Evolutionary conservation across 306 rosid genomes (phyloP).

Genomic region (Lupinus albus): DNA sequence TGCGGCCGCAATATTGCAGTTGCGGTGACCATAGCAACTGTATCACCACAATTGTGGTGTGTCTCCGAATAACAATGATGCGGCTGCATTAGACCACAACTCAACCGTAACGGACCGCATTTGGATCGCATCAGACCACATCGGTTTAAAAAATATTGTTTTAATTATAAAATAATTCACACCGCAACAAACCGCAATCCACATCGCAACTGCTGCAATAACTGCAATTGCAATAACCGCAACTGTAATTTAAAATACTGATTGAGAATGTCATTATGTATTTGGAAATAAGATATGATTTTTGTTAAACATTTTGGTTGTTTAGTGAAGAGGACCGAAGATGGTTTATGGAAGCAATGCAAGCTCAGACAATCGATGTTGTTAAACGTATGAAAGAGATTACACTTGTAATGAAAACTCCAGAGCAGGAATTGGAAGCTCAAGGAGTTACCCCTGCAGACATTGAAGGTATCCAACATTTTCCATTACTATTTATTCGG

Average conservation of each 20-base stretch:
- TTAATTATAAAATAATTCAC: no score
- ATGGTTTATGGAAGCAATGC: slow-evolving; percentile 97
- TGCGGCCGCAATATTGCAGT: no score
- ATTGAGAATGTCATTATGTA: no score
- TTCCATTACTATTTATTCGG: background rate
- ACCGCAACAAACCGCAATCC: no score
- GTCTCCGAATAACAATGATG: no score
- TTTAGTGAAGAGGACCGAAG: slow-evolving; percentile 80
- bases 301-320: slow-evolving; percentile 17
- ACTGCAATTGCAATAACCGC: background rate
- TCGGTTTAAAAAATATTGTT: no score
- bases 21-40: no score
- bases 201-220: no score
- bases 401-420: slow-evolving; percentile 83
- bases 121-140: no score
- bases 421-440: slow-evolving; percentile 78
- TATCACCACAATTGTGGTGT: no score
- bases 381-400: slow-evolving; percentile 94
- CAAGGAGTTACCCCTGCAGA: slow-evolving; percentile 76
- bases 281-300: slow-evolving; percentile 18
- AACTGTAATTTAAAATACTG: background rate
- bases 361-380: slow-evolving; percentile 76
- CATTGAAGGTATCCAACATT: slow-evolving; percentile 65
- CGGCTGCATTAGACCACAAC: no score
- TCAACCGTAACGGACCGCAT: no score